Evolutionary conservation across 331 rosid genomes (phyloP).

Genomic region (Malus hybrid): DNA sequence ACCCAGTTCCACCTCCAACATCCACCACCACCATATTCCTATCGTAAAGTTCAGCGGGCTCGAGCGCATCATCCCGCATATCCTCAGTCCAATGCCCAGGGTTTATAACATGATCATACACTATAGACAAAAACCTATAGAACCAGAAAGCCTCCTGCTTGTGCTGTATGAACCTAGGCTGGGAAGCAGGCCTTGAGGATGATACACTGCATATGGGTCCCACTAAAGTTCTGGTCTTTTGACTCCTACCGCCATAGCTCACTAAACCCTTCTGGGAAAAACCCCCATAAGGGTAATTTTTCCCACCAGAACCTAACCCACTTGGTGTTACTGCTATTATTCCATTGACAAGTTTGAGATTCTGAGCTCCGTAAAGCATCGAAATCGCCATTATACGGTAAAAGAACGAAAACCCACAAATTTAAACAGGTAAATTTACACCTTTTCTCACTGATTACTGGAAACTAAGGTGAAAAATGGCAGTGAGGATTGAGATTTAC

Average conservation of each 20-base stretch:
- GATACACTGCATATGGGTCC: constrained; percentile 49
- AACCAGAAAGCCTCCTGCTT: constrained; percentile 95
- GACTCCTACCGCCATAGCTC: neutral
- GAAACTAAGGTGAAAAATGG: neutral
- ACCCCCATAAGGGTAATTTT: constrained; percentile 34
- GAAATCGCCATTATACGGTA: constrained; percentile 52
- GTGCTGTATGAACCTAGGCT: constrained; percentile 90
- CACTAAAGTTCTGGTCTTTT: constrained; percentile 11
- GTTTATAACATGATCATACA: constrained; percentile 57
- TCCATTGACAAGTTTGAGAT: constrained; percentile 28
- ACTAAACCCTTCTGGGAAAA: constrained; percentile 31
- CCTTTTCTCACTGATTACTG: neutral
- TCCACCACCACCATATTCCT: constrained; percentile 28
- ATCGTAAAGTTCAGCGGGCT: too few relatives aligned
- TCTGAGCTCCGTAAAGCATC: constrained; percentile 62
- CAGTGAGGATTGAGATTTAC: neutral
- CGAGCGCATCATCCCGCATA: too few relatives aligned
- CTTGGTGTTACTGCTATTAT: constrained; percentile 24
- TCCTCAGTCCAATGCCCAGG: too few relatives aligned
- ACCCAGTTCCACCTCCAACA: constrained; percentile 91
- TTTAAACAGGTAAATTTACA: constrained; percentile 4
- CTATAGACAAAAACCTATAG: constrained; percentile 80
- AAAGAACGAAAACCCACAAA: constrained; percentile 8
- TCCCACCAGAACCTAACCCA: constrained; percentile 32
- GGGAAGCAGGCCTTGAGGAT: constrained; percentile 75